Base-by-base conservation (phyloP, 768 basidiomycete species). In the Kwoniella sp. region DNA sequence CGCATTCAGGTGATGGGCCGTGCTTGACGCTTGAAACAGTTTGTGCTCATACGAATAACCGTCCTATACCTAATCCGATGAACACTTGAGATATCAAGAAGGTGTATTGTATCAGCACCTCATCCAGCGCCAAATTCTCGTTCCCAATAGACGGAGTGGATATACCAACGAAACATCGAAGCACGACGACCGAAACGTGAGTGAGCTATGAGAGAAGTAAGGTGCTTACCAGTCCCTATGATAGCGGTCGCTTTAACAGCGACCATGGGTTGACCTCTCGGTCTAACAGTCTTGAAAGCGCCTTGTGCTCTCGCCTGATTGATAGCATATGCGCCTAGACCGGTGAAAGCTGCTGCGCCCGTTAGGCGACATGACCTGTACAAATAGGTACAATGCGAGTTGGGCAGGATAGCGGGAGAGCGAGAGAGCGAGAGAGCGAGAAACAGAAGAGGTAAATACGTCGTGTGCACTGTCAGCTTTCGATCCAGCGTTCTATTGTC, bases 261-360 rank as follows among this genome's bases (percentile, higher is more conserved):
- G 25, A 70, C 57, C 25, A 73, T 50, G 1, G 72, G 69, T 17
- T 48, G 30, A 2, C 72, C 72, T 37, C 41, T 48, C 2, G 74
- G 73, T 62, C 73, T 54, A 12, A 67, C 52, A 12, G 37, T 58
- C 47, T 45, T 50, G 50, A 77, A 75, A 9, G 73, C 66, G 31
- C 74, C 74, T 55, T 73, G 73, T 31, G 56, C 45, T 12, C 38
- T 34, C 3, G 72, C 72, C 66, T 73, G 57, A 54, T 71, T 71
- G 30, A 77, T 48, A 22, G 76, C 76, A 50, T 77, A 77, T 5
- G 31, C 52, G n/a, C 76, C 76, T n/a, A 77, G 34, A 22, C 73
- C 76, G 4, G 65, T 58, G 54, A 77, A 77, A 1, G 72, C 66
- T 38, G 66, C 68, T 60, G 73, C 72, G 1, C 76, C 76, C 7